Conservation (phyloP, 2,329 filamentous ascomycete species). For the Aureobasidium sp. region DNA sequence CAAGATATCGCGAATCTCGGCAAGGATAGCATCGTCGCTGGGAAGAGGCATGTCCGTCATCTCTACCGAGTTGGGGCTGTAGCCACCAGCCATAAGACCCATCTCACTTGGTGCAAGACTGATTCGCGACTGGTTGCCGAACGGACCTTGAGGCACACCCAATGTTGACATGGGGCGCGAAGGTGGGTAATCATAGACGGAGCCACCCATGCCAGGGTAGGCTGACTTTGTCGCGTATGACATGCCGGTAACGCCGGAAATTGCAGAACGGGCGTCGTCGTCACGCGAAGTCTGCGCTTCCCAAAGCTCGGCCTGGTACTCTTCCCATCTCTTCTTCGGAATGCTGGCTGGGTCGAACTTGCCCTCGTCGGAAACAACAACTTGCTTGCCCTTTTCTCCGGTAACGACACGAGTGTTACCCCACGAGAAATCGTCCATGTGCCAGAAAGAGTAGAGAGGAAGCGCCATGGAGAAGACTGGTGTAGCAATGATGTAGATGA, state of each 20-base stretch:
- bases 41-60: conserved; percentile 68
- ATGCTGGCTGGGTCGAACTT: conserved; percentile 92
- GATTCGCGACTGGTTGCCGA: conserved; percentile 53
- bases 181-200: conserved; percentile 53
- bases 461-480: conserved; percentile 86
- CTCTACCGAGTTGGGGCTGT: conserved; percentile 51
- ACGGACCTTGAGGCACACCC: conserved; percentile 15
- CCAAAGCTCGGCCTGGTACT: conserved; percentile 97
- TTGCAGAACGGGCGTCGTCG: conserved; percentile 71
- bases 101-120: conserved; percentile 57
- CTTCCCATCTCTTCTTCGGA: conserved; percentile 97
- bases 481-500: conserved; percentile 85
- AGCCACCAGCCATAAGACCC: conserved; percentile 16
- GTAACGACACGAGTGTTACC: conserved; percentile 97
- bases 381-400: conserved; percentile 84
- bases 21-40: conserved; percentile 78
- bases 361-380: conserved; percentile 92
- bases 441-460: conserved; percentile 93
- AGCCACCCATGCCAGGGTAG: conserved; percentile 36
- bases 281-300: conserved; percentile 73
- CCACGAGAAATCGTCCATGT: conserved; percentile 99
- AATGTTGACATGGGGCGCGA: conserved; percentile 40
- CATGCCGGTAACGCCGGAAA: conserved; percentile 60
- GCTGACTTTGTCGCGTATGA: conserved; percentile 84
- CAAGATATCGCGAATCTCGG: conserved; percentile 91